Percentiles rank a stretch among this genome's conserved stretches.
These are phyloP conservation scores for Cladosporium halotolerans DNA, from an alignment of 2,329 filamentous ascomycete species.

Conservation along the genomic window DNA sequence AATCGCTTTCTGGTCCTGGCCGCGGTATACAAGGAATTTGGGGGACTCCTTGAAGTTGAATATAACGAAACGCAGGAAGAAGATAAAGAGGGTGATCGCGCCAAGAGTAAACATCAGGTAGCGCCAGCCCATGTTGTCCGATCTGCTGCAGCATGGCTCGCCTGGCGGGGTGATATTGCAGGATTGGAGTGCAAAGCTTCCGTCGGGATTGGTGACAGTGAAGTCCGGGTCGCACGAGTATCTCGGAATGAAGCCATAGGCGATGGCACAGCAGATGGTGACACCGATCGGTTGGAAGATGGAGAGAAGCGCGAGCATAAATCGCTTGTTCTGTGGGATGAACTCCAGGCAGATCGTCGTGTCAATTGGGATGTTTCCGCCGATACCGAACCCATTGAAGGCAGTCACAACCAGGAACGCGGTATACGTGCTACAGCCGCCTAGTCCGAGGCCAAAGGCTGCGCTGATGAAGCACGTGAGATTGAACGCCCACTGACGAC, in stretches of 20 bases:
- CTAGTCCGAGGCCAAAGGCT: constrained; percentile 49
- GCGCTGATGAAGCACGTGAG: constrained; percentile 51
- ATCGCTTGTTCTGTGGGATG: constrained; percentile 46
- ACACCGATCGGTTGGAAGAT: constrained; percentile 53
- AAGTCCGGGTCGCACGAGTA: constrained; percentile 49
- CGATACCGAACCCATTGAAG: constrained; percentile 46
- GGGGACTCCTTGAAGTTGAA: constrained; percentile 54
- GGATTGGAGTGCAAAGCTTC: constrained; percentile 38
- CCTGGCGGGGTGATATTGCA: constrained; percentile 33
- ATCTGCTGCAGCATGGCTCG: constrained; percentile 32
- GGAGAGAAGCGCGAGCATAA: constrained; percentile 47
- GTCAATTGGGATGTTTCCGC: constrained; percentile 52
- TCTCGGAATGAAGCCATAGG: constrained; percentile 48
- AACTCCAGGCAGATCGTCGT: constrained; percentile 53
- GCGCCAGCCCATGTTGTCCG: constrained; percentile 41
- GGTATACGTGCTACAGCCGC: constrained; percentile 44
- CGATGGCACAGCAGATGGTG: constrained; percentile 45
- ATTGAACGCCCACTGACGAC: constrained; percentile 53
- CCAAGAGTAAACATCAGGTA: constrained; percentile 39
- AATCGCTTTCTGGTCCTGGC: constrained; percentile 48
- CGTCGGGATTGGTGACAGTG: constrained; percentile 14
- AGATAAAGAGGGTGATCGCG: constrained; percentile 37
- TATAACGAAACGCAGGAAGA: constrained; percentile 48
- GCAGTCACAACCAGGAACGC: constrained; percentile 50
- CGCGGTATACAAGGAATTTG: constrained; percentile 52